phyloP scores from a whole-genome alignment of 2,329 filamentous ascomycete species.

The Exophiala sp. region DNA sequence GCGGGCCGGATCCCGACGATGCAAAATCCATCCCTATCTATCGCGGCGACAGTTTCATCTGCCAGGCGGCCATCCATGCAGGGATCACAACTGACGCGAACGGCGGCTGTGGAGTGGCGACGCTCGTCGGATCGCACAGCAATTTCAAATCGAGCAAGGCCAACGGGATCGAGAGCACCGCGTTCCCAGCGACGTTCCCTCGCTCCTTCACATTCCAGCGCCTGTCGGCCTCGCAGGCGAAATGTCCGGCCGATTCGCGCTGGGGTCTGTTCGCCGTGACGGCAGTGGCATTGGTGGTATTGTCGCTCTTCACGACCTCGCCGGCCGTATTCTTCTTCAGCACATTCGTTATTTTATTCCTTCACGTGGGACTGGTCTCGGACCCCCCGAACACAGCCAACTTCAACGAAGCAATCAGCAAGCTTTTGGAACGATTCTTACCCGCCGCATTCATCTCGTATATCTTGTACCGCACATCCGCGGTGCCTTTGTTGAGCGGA shows the following conservation, averaged over 20 bases:
- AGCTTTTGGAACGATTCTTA: conserved; percentile 72
- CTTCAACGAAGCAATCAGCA: conserved; percentile 67
- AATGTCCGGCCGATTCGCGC: conserved; percentile 67
- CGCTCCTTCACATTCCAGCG: conserved; percentile 71
- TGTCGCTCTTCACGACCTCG: conserved; percentile 77
- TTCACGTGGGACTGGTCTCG: conserved; percentile 82
- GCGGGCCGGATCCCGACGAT: conserved; percentile 40
- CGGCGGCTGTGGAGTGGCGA: conserved; percentile 77
- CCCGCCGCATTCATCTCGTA: conserved; percentile 82
- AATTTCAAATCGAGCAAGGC: conserved; percentile 58
- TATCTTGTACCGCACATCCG: conserved; percentile 79
- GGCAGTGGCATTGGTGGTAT: conserved; percentile 65
- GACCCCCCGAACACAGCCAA: conserved; percentile 69
- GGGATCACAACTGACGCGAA: conserved; percentile 65
- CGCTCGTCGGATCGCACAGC: conserved; percentile 62
- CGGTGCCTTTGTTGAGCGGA: conserved; percentile 63
- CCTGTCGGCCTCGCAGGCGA: conserved; percentile 48
- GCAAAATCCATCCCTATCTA: conserved; percentile 56
- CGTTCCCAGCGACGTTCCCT: conserved; percentile 84
- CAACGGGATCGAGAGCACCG: conserved; percentile 70
- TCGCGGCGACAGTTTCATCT: conserved; percentile 84
- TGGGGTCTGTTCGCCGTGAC: conserved; percentile 83
- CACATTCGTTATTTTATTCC: conserved; percentile 73
- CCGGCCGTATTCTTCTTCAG: conserved; percentile 79
- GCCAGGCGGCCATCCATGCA: conserved; percentile 75